Evolutionary conservation across 2,329 filamentous ascomycete genomes (phyloP).

Genomic region (Monosporascus sp.): DNA sequence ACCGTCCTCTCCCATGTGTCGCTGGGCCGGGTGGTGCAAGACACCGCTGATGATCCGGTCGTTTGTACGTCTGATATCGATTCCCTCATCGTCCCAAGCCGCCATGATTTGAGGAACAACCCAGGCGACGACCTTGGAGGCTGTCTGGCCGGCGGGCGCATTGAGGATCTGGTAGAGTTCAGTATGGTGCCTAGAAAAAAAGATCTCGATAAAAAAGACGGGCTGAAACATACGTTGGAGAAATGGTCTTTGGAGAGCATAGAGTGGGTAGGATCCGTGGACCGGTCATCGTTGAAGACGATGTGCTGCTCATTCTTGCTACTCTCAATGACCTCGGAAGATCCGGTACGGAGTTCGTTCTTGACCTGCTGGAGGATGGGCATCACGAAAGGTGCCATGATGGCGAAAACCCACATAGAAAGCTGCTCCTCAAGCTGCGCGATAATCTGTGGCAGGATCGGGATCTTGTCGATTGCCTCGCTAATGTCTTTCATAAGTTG

Average conservation of each 20-base stretch:
- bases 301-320: constrained; percentile 79
- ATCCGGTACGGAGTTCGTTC: constrained; percentile 78
- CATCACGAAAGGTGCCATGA: constrained; percentile 81
- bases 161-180: constrained; percentile 58
- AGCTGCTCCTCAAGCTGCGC: constrained; percentile 85
- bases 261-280: constrained; percentile 81
- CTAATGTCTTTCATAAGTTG: constrained; percentile 76
- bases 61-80: constrained; percentile 65
- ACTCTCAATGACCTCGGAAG: constrained; percentile 79
- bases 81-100: constrained; percentile 73
- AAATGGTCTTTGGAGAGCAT: constrained; percentile 98
- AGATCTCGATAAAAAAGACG: background rate
- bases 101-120: constrained; percentile 84
- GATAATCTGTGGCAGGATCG: constrained; percentile 75
- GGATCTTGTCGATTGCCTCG: constrained; percentile 76
- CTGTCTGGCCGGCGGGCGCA: constrained; percentile 78
- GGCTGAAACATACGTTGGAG: constrained; percentile 55
- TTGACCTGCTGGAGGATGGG: constrained; percentile 85
- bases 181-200: background rate
- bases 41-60: constrained; percentile 76
- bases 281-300: constrained; percentile 75
- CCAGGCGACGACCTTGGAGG: constrained; percentile 75
- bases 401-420: constrained; percentile 84
- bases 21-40: constrained; percentile 82
- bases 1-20: constrained; percentile 63